Evolutionary conservation across 2,329 filamentous ascomycete genomes (phyloP), one percentile per base, ranked within the genome.

Genomic region (Didymella exigua): DNA sequence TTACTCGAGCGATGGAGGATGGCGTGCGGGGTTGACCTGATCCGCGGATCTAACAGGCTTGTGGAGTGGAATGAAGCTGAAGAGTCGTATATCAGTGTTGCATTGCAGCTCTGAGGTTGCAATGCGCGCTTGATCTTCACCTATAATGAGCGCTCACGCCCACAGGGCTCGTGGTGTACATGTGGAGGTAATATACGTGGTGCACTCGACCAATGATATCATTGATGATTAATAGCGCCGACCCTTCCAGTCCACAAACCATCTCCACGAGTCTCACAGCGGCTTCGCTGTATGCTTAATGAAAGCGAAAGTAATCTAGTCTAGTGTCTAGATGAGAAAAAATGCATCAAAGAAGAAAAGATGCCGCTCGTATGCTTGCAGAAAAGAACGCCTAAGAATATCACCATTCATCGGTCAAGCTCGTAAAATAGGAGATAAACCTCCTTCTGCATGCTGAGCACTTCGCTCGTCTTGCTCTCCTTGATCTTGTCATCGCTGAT

Each of bases 341-440:
- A 49, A 18, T 42, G 23, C 10, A n/a, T 16, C 4, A 9, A 10
- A 23, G 5, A 37, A 29, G 16, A 23, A 11, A 31, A 31, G 18
- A 11, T 21, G 21, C 38, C 16, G n/a, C 26, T 26, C 21, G 16
- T 40, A 40, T 30, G 33, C 38, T 16, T 37, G 2, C 11, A 33
- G 14, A 7, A 27, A 36, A 9, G 7, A 16, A 41, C 34, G 18
- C 33, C 14, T 19, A 5, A 13, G 14, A 27, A 7, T 31, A 19
- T 24, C 9, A n/a, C 44, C 10, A 5, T 24, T 45, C 43, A 61
- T 56, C 64, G 61, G 44, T 93, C 89, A 66, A 96, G 78, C 79
- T 98, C 93, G 76, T 99, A 99, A 75, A 99, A 99, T 46, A 99
- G 76, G 71, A 99, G 79, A 74, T 99, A 99, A 0, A 98, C 93